Conservation (phyloP, 202 grass and related monocot species). For the Setaria viridis region DNA sequence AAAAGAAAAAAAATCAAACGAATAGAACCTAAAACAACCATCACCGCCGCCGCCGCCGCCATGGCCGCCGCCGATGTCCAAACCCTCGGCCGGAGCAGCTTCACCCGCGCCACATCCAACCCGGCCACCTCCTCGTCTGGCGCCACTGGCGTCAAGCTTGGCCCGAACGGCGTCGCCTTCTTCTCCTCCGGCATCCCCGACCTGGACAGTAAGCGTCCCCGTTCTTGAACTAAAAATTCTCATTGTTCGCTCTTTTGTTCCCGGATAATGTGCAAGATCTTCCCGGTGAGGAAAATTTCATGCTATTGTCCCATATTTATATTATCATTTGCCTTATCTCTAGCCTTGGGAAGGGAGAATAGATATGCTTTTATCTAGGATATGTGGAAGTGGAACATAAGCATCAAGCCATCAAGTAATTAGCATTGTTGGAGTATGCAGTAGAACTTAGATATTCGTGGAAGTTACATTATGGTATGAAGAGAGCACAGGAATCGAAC, state of each 20-base stretch:
- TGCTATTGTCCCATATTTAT: not conserved
- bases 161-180: constrained; percentile 61
- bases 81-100: constrained; percentile 68
- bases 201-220: constrained; percentile 68
- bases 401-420: not conserved
- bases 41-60: not conserved
- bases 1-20: no score
- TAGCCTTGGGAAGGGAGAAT: not conserved
- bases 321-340: not conserved
- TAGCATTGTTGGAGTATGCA: not conserved
- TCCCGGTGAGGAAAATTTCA: not conserved
- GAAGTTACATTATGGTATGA: not conserved
- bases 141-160: constrained; percentile 65
- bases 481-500: not conserved
- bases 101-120: constrained; percentile 59
- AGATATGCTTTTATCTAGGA: not conserved
- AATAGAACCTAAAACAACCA: not conserved
- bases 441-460: not conserved
- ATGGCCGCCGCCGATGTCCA: constrained; percentile 46
- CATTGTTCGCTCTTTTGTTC: not conserved
- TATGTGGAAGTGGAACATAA: not conserved
- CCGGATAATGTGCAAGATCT: not conserved
- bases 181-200: constrained; percentile 90
- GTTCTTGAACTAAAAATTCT: not conserved
- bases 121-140: constrained; percentile 25